Conservation (phyloP, 2,329 filamentous ascomycete genomes). For the Ceratocystis lukuohia region DNA sequence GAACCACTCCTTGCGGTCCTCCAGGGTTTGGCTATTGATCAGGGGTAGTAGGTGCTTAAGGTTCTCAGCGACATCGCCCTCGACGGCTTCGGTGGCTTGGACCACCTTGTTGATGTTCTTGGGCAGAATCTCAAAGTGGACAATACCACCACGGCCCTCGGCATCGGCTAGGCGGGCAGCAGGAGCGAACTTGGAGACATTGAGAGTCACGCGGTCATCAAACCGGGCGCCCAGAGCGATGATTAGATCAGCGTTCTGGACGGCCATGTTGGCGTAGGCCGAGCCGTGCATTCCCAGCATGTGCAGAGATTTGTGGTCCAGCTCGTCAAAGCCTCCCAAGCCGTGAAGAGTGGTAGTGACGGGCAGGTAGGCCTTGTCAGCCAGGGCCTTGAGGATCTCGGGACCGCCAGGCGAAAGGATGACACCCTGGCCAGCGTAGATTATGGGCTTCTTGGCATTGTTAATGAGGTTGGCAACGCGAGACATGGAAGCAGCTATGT, state of each 20-base stretch:
- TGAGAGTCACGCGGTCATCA: conserved; percentile 84
- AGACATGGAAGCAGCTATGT: conserved; percentile 59
- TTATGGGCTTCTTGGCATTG: conserved; percentile 79
- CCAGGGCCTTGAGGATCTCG: conserved; percentile 66
- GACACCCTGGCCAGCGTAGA: conserved; percentile 88
- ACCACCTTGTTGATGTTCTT: conserved; percentile 99
- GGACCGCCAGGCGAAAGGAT: conserved; percentile 68
- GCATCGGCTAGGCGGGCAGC: conserved; percentile 70
- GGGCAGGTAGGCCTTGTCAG: conserved; percentile 81
- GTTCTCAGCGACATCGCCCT: conserved; percentile 79
- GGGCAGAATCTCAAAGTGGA: conserved; percentile 96
- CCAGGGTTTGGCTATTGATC: conserved; percentile 47
- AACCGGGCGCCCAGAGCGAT: conserved; percentile 89
- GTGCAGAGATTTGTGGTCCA: conserved; percentile 85
- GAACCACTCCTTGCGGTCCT: conserved; percentile 73
- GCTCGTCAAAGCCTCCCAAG: conserved; percentile 81
- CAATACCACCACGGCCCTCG: conserved; percentile 80
- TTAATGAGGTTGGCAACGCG: conserved; percentile 76
- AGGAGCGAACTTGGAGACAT: conserved; percentile 76
- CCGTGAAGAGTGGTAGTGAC: conserved; percentile 94
- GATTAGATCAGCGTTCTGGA: conserved; percentile 92
- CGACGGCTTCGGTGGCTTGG: conserved; percentile 86
- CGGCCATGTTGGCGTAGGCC: conserved; percentile 94
- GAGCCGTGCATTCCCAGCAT: conserved; percentile 99
- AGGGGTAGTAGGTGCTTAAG: conserved; percentile 61